Base-by-base conservation (phyloP, 495 filamentous ascomycete genomes). In the Cryomyces minteri region DNA sequence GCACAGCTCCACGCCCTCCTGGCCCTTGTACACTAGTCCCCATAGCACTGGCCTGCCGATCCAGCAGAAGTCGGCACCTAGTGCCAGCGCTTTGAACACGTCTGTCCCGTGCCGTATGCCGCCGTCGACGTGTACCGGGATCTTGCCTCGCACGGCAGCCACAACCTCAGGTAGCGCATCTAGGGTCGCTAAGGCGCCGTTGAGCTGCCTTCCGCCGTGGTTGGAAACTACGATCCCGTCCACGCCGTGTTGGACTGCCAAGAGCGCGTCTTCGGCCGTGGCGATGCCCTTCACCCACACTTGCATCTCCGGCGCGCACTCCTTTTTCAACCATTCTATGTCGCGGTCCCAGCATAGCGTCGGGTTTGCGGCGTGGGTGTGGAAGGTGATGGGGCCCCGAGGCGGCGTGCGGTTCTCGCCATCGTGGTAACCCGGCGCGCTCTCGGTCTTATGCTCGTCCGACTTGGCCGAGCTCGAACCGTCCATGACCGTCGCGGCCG, bases 141-240 rank as follows among this genome's bases (percentile, higher is more conserved):
- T 51, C 43, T 47, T 51, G 14, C 54, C 54, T 31, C 44, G 40
- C 29, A 57, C 52, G 4, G 56, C 55, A 29, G 52, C 54, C 6
- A 60, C 60, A 25, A 64, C 44, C 29, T 59, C 58, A 0, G 58
- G 54, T 14, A 64, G 45, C 7, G 56, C 53, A 43, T 59, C 56
- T 4, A 59, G 37, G 11, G 52, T 49, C 8, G 44, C 53, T 10
- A 58, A 41, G 31, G 65, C 49, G 8, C 62, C 62, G 36, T 64
- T 59, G n/a, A 63, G 47, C 43, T 63, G 62, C 48, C 70, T 53
- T 4, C 70, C 70, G 4, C 69, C 70, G 43, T 74, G 71, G 34
- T 74, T 72, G 1, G 64, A 67, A 5, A 65, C 56, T 3, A 63
- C 54, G 28, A 65, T 58, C n/a, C 62, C 62, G 29, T 54, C 46